A percentile compares a stretch with the other conserved stretches of the same genome.
phyloP scores from a whole-genome alignment of 2,329 filamentous ascomycete genomes.

The Diplodia corticola region DNA sequence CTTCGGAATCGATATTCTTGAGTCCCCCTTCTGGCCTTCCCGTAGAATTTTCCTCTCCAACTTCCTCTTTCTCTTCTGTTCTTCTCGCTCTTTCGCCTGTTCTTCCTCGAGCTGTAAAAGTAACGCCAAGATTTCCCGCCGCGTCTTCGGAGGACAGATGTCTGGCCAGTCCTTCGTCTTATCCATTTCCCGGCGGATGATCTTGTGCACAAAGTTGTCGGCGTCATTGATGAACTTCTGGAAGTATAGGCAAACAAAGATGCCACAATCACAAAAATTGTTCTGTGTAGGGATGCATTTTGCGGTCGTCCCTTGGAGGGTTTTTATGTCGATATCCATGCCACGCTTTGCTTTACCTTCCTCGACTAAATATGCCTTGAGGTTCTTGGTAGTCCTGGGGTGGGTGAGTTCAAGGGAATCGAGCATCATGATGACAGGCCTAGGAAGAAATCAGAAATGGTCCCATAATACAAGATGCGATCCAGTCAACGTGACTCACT shows the following conservation, averaged over 20 bases:
- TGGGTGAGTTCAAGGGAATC: slow-evolving; percentile 77
- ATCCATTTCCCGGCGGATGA: slow-evolving; percentile 66
- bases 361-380: slow-evolving; percentile 74
- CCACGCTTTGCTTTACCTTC: slow-evolving; percentile 69
- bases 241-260: slow-evolving; percentile 83
- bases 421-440: slow-evolving; percentile 75
- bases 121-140: slow-evolving; percentile 64
- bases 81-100: slow-evolving; percentile 50
- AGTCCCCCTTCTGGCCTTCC: background rate
- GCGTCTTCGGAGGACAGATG: slow-evolving; percentile 58
- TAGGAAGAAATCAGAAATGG: background rate
- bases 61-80: slow-evolving; percentile 37
- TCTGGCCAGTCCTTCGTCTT: slow-evolving; percentile 56
- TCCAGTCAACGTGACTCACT: background rate
- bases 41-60: background rate
- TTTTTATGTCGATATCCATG: slow-evolving; percentile 47
- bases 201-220: slow-evolving; percentile 64
- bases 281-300: slow-evolving; percentile 72
- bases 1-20: background rate
- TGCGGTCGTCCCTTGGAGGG: slow-evolving; percentile 63
- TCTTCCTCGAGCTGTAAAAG: slow-evolving; percentile 64
- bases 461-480: background rate
- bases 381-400: slow-evolving; percentile 59
- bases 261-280: slow-evolving; percentile 86
- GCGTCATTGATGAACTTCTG: slow-evolving; percentile 78